Conservation (phyloP, 2,329 filamentous ascomycete genomes). For the Magnaporthiopsis incrustans region DNA sequence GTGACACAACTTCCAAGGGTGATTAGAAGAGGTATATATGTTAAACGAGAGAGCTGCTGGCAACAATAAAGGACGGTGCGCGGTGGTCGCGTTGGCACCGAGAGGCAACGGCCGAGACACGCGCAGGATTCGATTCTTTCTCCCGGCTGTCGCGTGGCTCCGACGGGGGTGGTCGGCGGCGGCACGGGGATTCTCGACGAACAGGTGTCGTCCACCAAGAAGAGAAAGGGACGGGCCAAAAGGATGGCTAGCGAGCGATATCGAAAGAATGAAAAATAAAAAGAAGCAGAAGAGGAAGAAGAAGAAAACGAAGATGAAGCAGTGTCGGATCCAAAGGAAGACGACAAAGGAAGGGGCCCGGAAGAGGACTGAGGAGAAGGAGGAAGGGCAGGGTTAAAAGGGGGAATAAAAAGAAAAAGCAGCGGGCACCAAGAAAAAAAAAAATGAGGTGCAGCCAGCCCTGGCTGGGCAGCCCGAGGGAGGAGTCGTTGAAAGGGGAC, state of each 20-base stretch:
- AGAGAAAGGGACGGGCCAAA: slow-evolving; percentile 1
- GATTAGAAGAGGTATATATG: slow-evolving; percentile 6
- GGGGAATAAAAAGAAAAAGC: slow-evolving; percentile 17
- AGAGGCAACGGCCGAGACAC: neutral
- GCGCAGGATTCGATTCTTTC: neutral
- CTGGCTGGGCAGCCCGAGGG: slow-evolving; percentile 14
- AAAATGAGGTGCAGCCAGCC: slow-evolving; percentile 7
- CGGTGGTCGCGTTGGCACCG: neutral
- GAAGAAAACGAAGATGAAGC: slow-evolving; percentile 13
- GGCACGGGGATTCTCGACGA: neutral
- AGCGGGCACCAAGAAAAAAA: slow-evolving; percentile 17
- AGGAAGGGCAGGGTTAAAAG: slow-evolving; percentile 22
- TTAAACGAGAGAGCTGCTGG: neutral
- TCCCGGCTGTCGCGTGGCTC: neutral
- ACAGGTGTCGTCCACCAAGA: slow-evolving; percentile 1
- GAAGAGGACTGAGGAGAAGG: slow-evolving; percentile 27
- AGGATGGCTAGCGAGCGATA: slow-evolving; percentile 15
- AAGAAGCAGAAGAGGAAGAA: slow-evolving; percentile 17
- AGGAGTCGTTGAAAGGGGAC: slow-evolving; percentile 13
- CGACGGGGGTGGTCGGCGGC: neutral
- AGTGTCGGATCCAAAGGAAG: slow-evolving; percentile 17
- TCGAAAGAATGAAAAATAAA: slow-evolving; percentile 24
- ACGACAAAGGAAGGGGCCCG: slow-evolving; percentile 18
- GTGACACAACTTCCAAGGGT: slow-evolving; percentile 1
- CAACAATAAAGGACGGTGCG: neutral